Evolutionary conservation across 352 stramenopile species (phyloP).

Genomic region (Pythium insidiosum): DNA sequence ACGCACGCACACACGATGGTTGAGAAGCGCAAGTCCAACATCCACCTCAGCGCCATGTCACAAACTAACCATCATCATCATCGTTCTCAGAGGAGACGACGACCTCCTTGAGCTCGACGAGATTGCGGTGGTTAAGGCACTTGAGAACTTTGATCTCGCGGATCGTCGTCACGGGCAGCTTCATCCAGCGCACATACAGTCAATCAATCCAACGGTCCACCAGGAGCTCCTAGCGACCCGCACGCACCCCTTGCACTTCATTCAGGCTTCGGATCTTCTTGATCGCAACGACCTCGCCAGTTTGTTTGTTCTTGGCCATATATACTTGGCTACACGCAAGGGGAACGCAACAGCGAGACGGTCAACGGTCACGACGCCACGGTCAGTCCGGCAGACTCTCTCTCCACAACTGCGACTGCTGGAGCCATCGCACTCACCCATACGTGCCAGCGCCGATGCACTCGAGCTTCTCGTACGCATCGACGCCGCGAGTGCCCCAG

Average conservation of each 20-base stretch:
- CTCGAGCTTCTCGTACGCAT: conserved; percentile 86
- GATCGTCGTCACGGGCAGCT: conserved; percentile 94
- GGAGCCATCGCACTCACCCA: conserved; percentile 40
- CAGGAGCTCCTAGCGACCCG: background rate
- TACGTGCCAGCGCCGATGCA: conserved; percentile 88
- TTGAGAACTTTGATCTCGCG: conserved; percentile 99
- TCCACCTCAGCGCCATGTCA: background rate
- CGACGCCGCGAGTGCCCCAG: conserved; percentile 77
- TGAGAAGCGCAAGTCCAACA: background rate
- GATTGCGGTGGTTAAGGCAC: conserved; percentile 91
- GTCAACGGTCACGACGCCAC: too few species aligned
- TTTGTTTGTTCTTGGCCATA: conserved; percentile 83
- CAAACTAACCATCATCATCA: conserved; percentile 53
- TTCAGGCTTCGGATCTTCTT: conserved; percentile 90
- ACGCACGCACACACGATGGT: background rate
- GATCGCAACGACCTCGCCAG: conserved; percentile 81
- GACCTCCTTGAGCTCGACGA: conserved; percentile 95
- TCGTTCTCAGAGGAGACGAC: conserved; percentile 87
- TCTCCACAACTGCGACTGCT: background rate
- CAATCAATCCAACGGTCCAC: conserved; percentile 1
- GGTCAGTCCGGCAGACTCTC: background rate
- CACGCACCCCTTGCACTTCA: conserved; percentile 76
- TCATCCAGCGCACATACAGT: background rate
- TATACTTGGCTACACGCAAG: conserved; percentile 65
- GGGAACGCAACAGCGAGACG: too few species aligned